Conservation (phyloP, 805 yeast species). For the Ogataea corticis region DNA sequence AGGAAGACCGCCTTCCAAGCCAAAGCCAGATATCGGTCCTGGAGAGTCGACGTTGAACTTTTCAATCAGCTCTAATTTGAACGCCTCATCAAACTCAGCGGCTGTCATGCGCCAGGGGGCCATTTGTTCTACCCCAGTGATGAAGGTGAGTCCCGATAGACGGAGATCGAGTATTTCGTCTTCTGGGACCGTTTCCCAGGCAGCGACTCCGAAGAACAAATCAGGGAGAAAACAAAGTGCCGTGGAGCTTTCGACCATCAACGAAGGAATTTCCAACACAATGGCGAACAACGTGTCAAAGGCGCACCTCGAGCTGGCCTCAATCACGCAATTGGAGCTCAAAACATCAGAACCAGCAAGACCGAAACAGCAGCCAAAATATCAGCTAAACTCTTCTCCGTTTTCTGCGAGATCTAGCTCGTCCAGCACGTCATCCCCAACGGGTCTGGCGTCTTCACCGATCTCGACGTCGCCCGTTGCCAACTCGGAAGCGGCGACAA, state of each 20-base stretch:
- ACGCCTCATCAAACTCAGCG: constrained; percentile 30
- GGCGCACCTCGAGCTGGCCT: constrained; percentile 26
- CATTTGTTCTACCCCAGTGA: constrained; percentile 33
- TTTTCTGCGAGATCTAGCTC: constrained; percentile 13
- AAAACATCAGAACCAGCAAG: background rate
- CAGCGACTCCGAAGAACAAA: constrained; percentile 14
- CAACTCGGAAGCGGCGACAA: constrained; percentile 13
- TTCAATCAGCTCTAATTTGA: constrained; percentile 20
- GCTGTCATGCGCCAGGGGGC: constrained; percentile 32
- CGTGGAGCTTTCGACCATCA: constrained; percentile 9
- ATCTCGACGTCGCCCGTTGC: constrained; percentile 32
- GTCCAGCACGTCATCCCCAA: constrained; percentile 20
- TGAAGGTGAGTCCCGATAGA: constrained; percentile 32
- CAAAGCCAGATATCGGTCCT: constrained; percentile 19
- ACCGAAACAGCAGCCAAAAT: constrained; percentile 2
- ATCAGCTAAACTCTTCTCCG: constrained; percentile 19
- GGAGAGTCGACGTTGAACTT: constrained; percentile 31
- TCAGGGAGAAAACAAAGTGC: constrained; percentile 2
- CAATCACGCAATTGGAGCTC: constrained; percentile 14
- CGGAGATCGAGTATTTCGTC: constrained; percentile 17
- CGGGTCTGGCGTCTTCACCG: constrained; percentile 25
- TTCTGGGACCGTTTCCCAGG: constrained; percentile 15
- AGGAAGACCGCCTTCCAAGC: constrained; percentile 33
- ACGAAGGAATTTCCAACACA: background rate
- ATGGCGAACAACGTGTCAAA: constrained; percentile 14